Conservation (phyloP, 1,284 basidiomycete genomes). For the Papiliotrema terrestris region DNA sequence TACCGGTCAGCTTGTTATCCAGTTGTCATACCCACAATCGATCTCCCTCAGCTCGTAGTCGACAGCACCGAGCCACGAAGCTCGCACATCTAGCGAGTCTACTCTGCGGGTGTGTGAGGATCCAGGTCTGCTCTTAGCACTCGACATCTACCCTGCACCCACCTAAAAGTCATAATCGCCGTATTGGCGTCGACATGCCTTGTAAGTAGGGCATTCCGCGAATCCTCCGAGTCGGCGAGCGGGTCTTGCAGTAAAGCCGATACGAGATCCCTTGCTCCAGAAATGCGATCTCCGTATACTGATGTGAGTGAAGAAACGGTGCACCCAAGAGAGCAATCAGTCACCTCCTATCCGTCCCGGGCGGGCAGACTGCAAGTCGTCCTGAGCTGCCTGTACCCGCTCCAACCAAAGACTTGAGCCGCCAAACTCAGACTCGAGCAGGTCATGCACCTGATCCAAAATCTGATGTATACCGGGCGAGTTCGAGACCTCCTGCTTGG, state of each 20-base stretch:
- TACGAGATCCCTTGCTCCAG: conserved; percentile 35
- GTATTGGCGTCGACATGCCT: not conserved
- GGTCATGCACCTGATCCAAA: conserved; percentile 4
- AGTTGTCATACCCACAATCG: conserved; percentile 8
- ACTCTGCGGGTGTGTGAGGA: conserved; percentile 5
- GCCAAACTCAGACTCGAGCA: conserved; percentile 37
- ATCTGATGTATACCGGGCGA: no score
- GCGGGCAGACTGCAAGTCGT: conserved; percentile 17
- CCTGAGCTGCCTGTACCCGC: conserved; percentile 13
- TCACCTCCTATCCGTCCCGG: conserved; percentile 27
- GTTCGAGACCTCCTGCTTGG: no score
- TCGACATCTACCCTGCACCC: not conserved
- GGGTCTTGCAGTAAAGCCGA: conserved; percentile 41
- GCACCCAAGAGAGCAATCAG: conserved; percentile 2
- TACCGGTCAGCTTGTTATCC: no score
- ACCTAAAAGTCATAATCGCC: not conserved
- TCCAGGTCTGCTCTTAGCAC: not conserved
- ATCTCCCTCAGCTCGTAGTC: conserved; percentile 34
- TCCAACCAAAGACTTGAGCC: conserved; percentile 31
- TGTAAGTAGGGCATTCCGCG: not conserved
- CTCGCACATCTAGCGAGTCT: conserved; percentile 18
- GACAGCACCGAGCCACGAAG: conserved; percentile 30
- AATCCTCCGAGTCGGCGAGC: conserved; percentile 4
- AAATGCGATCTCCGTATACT: conserved; percentile 38
- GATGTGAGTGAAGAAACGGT: not conserved